Evolutionary conservation across 306 rosid genomes (phyloP).

Genomic region (Prunus campanulata): DNA sequence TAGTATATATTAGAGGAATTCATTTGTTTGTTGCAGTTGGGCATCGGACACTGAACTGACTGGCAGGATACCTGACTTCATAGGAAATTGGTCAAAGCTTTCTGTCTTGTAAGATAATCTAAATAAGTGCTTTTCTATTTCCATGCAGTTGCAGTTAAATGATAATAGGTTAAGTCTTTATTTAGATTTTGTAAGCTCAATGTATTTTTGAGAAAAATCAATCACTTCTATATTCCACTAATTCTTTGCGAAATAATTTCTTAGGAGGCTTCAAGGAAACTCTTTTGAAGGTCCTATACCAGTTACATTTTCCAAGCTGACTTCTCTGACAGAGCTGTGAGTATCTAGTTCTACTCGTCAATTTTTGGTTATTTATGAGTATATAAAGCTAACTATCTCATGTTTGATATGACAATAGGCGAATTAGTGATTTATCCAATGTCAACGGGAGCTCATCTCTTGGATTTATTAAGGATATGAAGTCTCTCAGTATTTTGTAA

Average conservation of each 20-base stretch:
- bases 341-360: conserved; percentile 28
- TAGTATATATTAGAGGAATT: not conserved
- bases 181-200: not conserved
- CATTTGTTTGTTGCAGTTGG: conserved; percentile 49
- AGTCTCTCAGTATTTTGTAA: conserved; percentile 60
- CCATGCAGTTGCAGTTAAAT: not conserved
- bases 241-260: conserved; percentile 1
- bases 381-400: conserved; percentile 24
- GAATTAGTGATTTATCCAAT: conserved; percentile 57
- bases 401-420: conserved; percentile 39
- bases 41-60: conserved; percentile 62
- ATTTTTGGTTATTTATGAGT: not conserved
- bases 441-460: conserved; percentile 75
- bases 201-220: not conserved
- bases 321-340: conserved; percentile 64
- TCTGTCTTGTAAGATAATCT: conserved; percentile 49
- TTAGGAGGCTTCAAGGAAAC: conserved; percentile 86
- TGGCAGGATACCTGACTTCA: conserved; percentile 70
- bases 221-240: not conserved
- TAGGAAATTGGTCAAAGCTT: conserved; percentile 70
- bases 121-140: not conserved
- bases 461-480: conserved; percentile 57
- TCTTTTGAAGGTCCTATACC: conserved; percentile 73
- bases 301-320: conserved; percentile 58
- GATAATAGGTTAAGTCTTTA: not conserved